These are phyloP conservation scores for Cyberlindnera japonica DNA, from an alignment of 805 yeast genomes.

Conservation along the genomic window DNA sequence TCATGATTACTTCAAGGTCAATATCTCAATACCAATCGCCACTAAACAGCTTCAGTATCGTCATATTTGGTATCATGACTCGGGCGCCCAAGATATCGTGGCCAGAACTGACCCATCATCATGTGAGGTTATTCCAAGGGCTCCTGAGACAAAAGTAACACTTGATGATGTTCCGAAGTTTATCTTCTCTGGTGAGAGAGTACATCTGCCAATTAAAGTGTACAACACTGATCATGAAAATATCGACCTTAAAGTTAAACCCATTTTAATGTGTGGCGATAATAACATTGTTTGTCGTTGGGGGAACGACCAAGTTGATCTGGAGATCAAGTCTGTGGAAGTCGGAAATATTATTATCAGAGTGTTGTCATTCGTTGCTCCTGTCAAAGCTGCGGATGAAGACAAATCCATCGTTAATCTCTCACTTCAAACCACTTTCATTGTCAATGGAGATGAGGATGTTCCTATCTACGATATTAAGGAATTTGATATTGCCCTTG, in stretches of 20 bases:
- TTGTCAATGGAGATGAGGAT: conserved; percentile 29
- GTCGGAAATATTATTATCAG: conserved; percentile 3
- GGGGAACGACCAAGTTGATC: conserved; percentile 1
- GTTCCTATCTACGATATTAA: conserved; percentile 28
- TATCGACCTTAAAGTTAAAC: conserved; percentile 29
- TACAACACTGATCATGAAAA: conserved; percentile 31
- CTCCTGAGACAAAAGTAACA: conserved; percentile 32
- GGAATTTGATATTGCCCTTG: conserved; percentile 26
- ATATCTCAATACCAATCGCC: conserved; percentile 19
- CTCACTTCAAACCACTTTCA: conserved; percentile 23
- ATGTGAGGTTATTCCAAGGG: conserved; percentile 35
- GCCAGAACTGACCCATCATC: conserved; percentile 19
- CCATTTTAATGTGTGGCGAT: conserved; percentile 12
- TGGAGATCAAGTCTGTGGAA: conserved; percentile 10
- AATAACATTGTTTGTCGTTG: conserved; percentile 1
- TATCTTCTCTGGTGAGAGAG: conserved; percentile 32
- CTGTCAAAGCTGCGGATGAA: conserved; percentile 5
- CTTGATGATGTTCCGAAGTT: conserved; percentile 23
- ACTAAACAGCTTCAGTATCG: conserved; percentile 13
- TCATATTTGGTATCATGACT: conserved; percentile 16
- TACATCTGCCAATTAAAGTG: conserved; percentile 25
- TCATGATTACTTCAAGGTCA: conserved; percentile 19
- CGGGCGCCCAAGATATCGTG: conserved; percentile 12
- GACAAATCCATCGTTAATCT: conserved; percentile 6
- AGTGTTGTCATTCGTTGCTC: conserved; percentile 7